phyloP scores from a whole-genome alignment of 257 asterid species.

The Plantago elongata region DNA sequence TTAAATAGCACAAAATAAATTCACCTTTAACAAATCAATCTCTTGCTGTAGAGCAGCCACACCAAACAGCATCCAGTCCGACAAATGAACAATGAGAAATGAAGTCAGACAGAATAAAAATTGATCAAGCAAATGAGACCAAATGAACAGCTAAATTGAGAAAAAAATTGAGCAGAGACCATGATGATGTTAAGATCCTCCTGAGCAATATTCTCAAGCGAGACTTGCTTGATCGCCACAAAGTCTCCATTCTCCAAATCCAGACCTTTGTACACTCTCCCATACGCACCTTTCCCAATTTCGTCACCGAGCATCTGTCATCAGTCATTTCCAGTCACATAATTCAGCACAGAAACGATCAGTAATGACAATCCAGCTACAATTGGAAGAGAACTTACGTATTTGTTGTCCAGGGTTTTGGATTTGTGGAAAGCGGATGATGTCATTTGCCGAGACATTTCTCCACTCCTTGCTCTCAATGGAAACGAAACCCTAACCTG shows the following conservation, averaged over 20 bases:
- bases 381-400: slow-evolving; percentile 23
- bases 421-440: slow-evolving; percentile 53
- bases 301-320: slow-evolving; percentile 94
- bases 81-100: slow-evolving; percentile 1
- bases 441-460: slow-evolving; percentile 52
- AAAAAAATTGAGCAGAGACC: slow-evolving; percentile 29
- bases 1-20: slow-evolving; percentile 6
- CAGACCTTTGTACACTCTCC: slow-evolving; percentile 96
- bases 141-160: background rate
- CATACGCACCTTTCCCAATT: slow-evolving; percentile 98
- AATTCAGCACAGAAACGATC: background rate
- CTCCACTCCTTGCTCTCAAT: background rate
- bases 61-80: slow-evolving; percentile 8
- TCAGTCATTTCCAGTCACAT: background rate
- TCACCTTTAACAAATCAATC: slow-evolving; percentile 95
- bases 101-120: background rate
- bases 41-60: slow-evolving; percentile 71
- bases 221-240: slow-evolving; percentile 96
- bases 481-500: too few species aligned
- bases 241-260: slow-evolving; percentile 97
- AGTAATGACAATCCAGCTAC: background rate
- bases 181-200: slow-evolving; percentile 83
- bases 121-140: background rate
- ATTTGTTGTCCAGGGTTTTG: slow-evolving; percentile 62
- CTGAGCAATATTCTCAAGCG: slow-evolving; percentile 88